Percentiles rank a stretch among this genome's conserved stretches.
phyloP scores from a whole-genome alignment of 2,329 filamentous ascomycete species.

The Exophiala sideris region DNA sequence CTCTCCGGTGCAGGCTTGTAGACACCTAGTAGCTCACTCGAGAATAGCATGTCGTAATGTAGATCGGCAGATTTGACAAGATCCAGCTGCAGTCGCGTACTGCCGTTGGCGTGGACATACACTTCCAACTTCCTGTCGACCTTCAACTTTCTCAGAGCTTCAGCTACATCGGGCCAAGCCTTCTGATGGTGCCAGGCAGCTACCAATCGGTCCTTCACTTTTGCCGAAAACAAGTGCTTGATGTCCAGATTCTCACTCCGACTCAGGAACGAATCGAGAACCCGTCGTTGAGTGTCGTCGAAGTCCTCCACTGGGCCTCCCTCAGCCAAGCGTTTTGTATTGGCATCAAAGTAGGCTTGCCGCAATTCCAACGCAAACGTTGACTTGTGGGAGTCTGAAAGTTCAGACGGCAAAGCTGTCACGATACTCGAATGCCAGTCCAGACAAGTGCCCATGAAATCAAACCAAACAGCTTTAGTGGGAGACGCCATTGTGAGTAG shows the following conservation, averaged over 20 bases:
- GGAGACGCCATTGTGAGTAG: not conserved
- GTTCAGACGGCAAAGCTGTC: not conserved
- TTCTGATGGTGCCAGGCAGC: slow-evolving; percentile 48
- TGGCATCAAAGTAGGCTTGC: not conserved
- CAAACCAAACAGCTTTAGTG: not conserved
- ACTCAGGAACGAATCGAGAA: not conserved
- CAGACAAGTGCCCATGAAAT: not conserved
- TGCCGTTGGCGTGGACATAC: slow-evolving; percentile 55
- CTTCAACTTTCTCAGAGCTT: slow-evolving; percentile 41
- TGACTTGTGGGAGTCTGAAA: not conserved
- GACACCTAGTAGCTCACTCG: slow-evolving; percentile 48
- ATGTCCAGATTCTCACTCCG: not conserved
- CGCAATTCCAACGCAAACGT: not conserved
- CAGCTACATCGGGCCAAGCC: slow-evolving; percentile 50
- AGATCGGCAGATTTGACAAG: slow-evolving; percentile 47
- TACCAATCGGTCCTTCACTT: slow-evolving; percentile 27
- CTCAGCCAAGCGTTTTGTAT: not conserved
- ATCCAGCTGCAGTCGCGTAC: slow-evolving; percentile 53
- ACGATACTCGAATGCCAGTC: slow-evolving; percentile 1
- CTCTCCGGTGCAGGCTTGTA: slow-evolving; percentile 36
- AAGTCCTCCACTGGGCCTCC: not conserved
- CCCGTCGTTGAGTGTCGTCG: not conserved
- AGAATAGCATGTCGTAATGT: slow-evolving; percentile 52
- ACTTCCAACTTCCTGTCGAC: slow-evolving; percentile 37
- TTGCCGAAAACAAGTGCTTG: not conserved